Base-by-base conservation (phyloP, 108 stramenopile species). In the Aureococcus anophagefferens region DNA sequence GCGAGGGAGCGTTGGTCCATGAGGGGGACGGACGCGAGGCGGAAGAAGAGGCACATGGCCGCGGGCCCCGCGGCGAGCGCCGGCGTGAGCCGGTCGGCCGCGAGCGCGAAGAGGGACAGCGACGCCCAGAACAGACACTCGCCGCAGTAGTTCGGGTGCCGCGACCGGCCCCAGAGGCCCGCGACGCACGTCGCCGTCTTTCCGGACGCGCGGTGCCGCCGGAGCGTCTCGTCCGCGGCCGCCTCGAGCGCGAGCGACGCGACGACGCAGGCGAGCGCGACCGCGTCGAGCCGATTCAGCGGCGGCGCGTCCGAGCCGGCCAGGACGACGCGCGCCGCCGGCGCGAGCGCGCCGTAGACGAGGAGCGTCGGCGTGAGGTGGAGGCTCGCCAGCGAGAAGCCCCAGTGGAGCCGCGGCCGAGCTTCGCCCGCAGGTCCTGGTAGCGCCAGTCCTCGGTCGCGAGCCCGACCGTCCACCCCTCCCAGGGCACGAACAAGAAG, bases 51-150 rank as follows among this genome's bases (percentile, higher is more conserved):
- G 1, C 16, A 15, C 21, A 69, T 46, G 29, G n/a, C 28, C 4
- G 79, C 77, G 44, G 79, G 78, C 16, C 83, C 83, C 30, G 45
- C 76, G 9, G 74, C 77, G 15, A 78, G 40, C 29, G 36, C 11
- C 0, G 0, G 21, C 14, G 30, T n/a, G 45, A 1, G 11, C 0
- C 7, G 0, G 5, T 13, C 40, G n/a, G 69, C 63, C 29, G 72
- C 72, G 18, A 31, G 40, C 21, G 37, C 72, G 35, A 62, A 36
- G 17, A 64, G 33, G 33, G 4, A 31, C 16, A 72, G 4, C 29
- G n/a, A 0, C 15, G 30, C 4, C 72, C 72, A 72, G 33, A 72
- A 65, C 7, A 7, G 0, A n/a, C 15, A 28, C 64, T 72, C 72
- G 35, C 72, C 72, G 30, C 64, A n/a, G 64, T 72, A 72, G 66